phyloP scores from a whole-genome alignment of 1,284 basidiomycete species.

The Amylostereum areolatum region DNA sequence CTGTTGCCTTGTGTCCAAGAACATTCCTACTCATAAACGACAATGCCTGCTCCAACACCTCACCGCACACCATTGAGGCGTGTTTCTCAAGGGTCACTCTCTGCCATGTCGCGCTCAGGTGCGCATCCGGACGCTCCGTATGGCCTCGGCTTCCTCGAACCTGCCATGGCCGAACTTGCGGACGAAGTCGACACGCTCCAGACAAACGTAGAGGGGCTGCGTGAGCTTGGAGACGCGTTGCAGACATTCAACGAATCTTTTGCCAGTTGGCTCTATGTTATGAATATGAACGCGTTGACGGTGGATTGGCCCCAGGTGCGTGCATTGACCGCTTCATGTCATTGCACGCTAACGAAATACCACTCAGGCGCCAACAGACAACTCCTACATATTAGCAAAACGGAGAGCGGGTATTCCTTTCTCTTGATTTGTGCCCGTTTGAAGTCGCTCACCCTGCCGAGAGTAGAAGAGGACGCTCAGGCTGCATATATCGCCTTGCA shows the following conservation, averaged over 20 bases:
- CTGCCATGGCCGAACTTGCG: conserved; percentile 78
- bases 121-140: conserved; percentile 69
- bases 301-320: conserved; percentile 86
- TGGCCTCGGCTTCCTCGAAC: conserved; percentile 82
- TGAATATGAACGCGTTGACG: conserved; percentile 93
- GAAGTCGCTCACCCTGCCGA: not conserved
- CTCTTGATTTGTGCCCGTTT: not conserved
- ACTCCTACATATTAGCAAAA: conserved; percentile 53
- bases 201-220: conserved; percentile 69
- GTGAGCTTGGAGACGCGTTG: conserved; percentile 69
- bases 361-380: conserved; percentile 54
- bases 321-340: conserved; percentile 2
- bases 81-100: conserved; percentile 87
- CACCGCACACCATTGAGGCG: conserved; percentile 80
- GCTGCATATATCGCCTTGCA: conserved; percentile 21
- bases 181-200: conserved; percentile 84
- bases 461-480: conserved; percentile 26
- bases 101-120: conserved; percentile 72
- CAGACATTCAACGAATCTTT: conserved; percentile 91
- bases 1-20: no score
- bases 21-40: not conserved
- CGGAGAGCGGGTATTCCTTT: conserved; percentile 48
- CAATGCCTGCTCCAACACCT: conserved; percentile 27
- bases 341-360: not conserved
- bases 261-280: conserved; percentile 84